Evolutionary conservation across 2,329 filamentous ascomycete species (phyloP), one percentile per base, ranked within the genome.

Genomic region (Botrytis porri): DNA sequence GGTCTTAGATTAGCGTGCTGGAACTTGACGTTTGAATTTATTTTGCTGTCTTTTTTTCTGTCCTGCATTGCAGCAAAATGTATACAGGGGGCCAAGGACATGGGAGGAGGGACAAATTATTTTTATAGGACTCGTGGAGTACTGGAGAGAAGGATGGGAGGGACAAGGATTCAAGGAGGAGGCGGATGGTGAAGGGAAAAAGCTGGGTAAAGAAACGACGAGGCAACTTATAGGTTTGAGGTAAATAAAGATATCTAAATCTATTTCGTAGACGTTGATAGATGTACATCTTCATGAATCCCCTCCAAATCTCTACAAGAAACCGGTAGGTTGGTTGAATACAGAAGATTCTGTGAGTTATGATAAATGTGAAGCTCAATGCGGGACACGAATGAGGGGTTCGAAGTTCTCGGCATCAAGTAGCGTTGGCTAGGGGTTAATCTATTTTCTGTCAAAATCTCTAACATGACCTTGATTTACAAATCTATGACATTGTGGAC

Each of bases 371-470:
- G n/a, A 45, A 62, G 57, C 39, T 63, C 54, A n/a, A 70, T 62
- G 69, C 69, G 57, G 69, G 57, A 51, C 57, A 37, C 45, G 20
- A 70, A 70, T 63, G 69, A 70, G 69, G 57, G 69, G 69, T 51
- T 70, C 41, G 32, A 70, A 12, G 20, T 63, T 48, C 57, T 63
- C 35, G 54, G 69, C 41, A 59, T 48, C 18, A 3, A 64, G n/a
- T 48, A 35, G 39, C 22, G 20, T 45, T 64, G 25, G 25, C 62
- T 70, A 22, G 41, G 41, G n/a, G 62, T 29, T 8, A n/a, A n/a
- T n/a, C n/a, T n/a, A 48, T 48, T 35, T 35, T 25, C n/a, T 64
- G n/a, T 32, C n/a, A 9, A 63, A n/a, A 43, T 63, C n/a, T 20
- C 25, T 41, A 39, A 62, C 29, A 64, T 25, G 39, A 64, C 39